Conservation (phyloP, 495 filamentous ascomycete genomes). For the Xylaria flabelliformis region DNA sequence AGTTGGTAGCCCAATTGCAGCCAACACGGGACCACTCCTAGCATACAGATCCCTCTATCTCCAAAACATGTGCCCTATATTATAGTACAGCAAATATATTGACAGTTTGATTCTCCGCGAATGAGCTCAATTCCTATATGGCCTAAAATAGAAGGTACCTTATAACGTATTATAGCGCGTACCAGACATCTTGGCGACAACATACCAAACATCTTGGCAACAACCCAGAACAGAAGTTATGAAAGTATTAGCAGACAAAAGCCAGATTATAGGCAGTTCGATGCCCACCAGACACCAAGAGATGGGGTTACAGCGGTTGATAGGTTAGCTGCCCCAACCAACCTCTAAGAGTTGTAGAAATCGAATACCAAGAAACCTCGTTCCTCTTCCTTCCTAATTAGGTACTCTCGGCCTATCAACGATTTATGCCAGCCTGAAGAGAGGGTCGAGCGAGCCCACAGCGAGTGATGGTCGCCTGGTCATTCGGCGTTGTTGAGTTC, state of each 20-base stretch:
- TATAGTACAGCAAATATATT: too few species aligned
- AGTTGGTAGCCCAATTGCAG: too few species aligned
- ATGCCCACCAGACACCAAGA: constrained; percentile 14
- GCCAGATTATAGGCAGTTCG: constrained; percentile 9
- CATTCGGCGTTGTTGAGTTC: constrained; percentile 15
- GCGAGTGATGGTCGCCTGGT: constrained; percentile 9
- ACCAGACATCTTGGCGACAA: constrained; percentile 21
- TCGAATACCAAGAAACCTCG: constrained; percentile 22
- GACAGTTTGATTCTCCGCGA: too few species aligned
- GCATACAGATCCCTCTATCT: too few species aligned
- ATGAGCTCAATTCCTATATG: too few species aligned
- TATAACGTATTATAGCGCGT: constrained; percentile 21
- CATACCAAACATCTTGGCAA: constrained; percentile 19
- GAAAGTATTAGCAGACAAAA: constrained; percentile 11
- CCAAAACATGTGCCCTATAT: too few species aligned
- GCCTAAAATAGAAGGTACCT: constrained; percentile 30
- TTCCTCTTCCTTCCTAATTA: constrained; percentile 23
- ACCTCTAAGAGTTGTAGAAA: constrained; percentile 15
- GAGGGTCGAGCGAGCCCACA: constrained; percentile 16
- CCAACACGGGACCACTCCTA: too few species aligned
- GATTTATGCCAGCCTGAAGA: constrained; percentile 24
- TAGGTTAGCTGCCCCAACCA: constrained; percentile 20
- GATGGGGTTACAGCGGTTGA: constrained; percentile 21
- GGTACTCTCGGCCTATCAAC: constrained; percentile 25
- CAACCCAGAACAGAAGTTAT: constrained; percentile 22